A percentile compares a stretch with the other conserved stretches of the same genome.
phyloP scores from a whole-genome alignment of 495 filamentous ascomycete genomes.

The Hyaloscypha finlandica region DNA sequence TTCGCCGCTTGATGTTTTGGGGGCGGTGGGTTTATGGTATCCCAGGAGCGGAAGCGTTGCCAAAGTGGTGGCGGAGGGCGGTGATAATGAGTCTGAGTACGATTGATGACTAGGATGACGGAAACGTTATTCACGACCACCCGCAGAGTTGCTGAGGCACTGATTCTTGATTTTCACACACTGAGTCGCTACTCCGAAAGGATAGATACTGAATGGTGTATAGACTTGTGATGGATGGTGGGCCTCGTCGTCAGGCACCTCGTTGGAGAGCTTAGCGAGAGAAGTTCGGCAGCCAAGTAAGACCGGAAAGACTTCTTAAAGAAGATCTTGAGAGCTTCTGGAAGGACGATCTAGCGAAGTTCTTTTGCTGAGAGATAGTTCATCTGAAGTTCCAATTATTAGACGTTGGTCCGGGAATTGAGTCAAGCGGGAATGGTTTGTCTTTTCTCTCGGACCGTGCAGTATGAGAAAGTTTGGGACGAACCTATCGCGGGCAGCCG shows the following conservation, averaged over 20 bases:
- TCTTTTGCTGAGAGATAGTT: constrained; percentile 24
- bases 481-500: constrained; percentile 41
- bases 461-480: constrained; percentile 39
- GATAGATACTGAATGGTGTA: neutral
- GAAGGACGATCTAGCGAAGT: constrained; percentile 27
- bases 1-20: neutral
- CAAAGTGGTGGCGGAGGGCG: neutral
- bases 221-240: neutral
- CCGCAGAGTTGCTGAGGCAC: neutral
- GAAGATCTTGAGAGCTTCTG: constrained; percentile 25
- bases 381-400: constrained; percentile 36
- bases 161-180: constrained; percentile 6
- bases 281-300: constrained; percentile 18
- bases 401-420: constrained; percentile 39
- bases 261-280: constrained; percentile 17
- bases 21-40: neutral
- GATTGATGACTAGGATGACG: neutral
- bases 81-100: neutral
- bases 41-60: neutral
- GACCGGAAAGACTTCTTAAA: constrained; percentile 19
- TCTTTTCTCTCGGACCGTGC: constrained; percentile 32
- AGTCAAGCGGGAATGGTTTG: constrained; percentile 32
- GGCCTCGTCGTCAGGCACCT: constrained; percentile 8
- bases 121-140: neutral
- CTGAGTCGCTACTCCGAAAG: neutral